Evolutionary conservation across 1,284 basidiomycete genomes (phyloP).

Genomic region (Malassezia yamatoensis): DNA sequence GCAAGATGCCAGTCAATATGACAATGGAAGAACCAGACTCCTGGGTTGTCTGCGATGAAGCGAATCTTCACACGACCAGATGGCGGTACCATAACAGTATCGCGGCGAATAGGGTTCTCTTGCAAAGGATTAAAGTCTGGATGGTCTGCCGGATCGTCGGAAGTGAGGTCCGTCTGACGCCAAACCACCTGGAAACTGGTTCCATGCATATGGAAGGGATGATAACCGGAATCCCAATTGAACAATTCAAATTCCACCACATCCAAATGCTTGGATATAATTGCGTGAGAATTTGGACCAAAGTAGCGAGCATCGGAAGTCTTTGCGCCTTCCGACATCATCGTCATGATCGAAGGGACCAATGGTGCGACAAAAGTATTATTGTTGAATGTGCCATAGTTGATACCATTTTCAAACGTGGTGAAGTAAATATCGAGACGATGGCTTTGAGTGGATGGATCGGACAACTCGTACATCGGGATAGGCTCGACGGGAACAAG

Average conservation of each 20-base stretch:
- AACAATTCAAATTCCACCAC: constrained; percentile 69
- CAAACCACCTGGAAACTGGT: constrained; percentile 54
- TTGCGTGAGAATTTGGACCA: constrained; percentile 50
- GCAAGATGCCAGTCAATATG: constrained; percentile 59
- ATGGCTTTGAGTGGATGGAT: constrained; percentile 45
- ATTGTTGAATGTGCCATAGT: constrained; percentile 50
- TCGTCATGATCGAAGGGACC: constrained; percentile 51
- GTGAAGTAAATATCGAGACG: constrained; percentile 51
- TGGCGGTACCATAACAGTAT: constrained; percentile 56
- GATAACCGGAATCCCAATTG: constrained; percentile 64
- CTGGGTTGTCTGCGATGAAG: constrained; percentile 61
- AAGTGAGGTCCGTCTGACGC: constrained; percentile 65
- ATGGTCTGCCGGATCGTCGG: constrained; percentile 66
- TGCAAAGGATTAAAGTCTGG: constrained; percentile 64
- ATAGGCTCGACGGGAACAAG: constrained; percentile 48
- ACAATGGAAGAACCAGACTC: constrained; percentile 51
- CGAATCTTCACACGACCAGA: constrained; percentile 60
- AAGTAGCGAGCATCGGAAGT: constrained; percentile 4
- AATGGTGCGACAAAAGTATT: constrained; percentile 52
- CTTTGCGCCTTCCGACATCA: neutral
- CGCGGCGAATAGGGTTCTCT: constrained; percentile 78
- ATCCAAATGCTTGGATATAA: constrained; percentile 62
- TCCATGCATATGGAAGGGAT: constrained; percentile 52
- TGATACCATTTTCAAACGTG: constrained; percentile 49
- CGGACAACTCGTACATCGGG: constrained; percentile 9